Evolutionary conservation across 192 early-diverging fungal genomes (phyloP).

Genomic region (Coemansia sp.): DNA sequence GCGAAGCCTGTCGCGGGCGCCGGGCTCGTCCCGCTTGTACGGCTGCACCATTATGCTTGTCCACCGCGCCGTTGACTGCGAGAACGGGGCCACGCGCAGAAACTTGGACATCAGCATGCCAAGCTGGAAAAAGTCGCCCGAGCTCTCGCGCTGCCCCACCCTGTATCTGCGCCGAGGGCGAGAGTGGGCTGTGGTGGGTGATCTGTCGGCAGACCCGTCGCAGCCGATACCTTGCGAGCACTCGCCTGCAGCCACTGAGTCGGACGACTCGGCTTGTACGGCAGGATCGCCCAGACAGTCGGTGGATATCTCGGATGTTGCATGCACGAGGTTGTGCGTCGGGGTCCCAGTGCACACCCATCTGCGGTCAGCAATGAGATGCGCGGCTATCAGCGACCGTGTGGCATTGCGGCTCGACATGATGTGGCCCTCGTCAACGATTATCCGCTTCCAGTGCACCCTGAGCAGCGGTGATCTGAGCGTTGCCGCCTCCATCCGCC

Average conservation of each 20-base stretch:
- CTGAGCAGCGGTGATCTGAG: constrained; percentile 67
- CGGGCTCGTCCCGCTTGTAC: constrained; percentile 54
- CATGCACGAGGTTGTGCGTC: constrained; percentile 63
- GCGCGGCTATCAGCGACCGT: constrained; percentile 56
- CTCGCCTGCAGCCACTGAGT: neutral
- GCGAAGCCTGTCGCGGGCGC: constrained; percentile 54
- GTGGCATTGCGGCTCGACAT: constrained; percentile 59
- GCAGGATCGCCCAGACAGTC: neutral
- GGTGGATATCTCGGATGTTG: constrained; percentile 33
- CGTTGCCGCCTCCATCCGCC: constrained; percentile 14
- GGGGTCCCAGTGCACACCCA: constrained; percentile 81
- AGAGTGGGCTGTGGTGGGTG: neutral
- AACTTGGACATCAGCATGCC: constrained; percentile 61
- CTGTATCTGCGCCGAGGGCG: constrained; percentile 9
- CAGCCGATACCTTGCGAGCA: neutral
- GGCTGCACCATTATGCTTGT: constrained; percentile 57
- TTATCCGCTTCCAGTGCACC: constrained; percentile 76
- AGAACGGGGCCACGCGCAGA: constrained; percentile 65
- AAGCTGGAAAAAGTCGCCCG: constrained; percentile 57
- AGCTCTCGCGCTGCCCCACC: constrained; percentile 24
- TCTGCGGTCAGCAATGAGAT: constrained; percentile 59
- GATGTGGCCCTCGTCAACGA: constrained; percentile 83
- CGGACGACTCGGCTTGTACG: neutral
- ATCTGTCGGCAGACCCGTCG: neutral
- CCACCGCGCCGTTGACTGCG: constrained; percentile 51